Percentiles rank a stretch among this genome's conserved stretches.
phyloP scores from a whole-genome alignment of 2,329 filamentous ascomycete species.

The Pestalotiopsis sp. region DNA sequence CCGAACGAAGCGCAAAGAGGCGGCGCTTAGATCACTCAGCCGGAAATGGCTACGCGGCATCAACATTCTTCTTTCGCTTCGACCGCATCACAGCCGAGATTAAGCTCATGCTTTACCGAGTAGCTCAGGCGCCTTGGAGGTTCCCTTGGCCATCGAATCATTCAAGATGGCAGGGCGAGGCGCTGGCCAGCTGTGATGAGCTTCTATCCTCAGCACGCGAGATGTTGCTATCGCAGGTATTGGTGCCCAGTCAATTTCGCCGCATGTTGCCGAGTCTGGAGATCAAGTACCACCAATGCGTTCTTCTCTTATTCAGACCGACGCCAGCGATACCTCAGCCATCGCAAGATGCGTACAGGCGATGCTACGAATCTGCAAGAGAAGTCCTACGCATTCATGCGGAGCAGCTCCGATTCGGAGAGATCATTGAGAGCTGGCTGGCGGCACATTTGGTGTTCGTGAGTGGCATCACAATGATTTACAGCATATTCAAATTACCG shows the following conservation, averaged over 20 bases:
- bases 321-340: slow-evolving; percentile 10
- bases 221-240: background rate
- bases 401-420: slow-evolving; percentile 5
- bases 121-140: slow-evolving; percentile 9
- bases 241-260: background rate
- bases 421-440: slow-evolving; percentile 10
- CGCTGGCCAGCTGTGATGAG: slow-evolving; percentile 2
- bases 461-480: slow-evolving; percentile 12
- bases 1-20: background rate
- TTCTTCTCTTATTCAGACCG: slow-evolving; percentile 8
- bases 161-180: slow-evolving; percentile 8
- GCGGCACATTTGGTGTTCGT: slow-evolving; percentile 10
- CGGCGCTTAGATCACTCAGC: background rate
- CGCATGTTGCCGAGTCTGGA: slow-evolving; percentile 3
- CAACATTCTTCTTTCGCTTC: slow-evolving; percentile 10
- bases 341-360: background rate
- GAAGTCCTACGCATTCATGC: slow-evolving; percentile 4
- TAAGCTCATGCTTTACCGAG: slow-evolving; percentile 13
- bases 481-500: slow-evolving; percentile 2
- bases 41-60: background rate
- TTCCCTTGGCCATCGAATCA: slow-evolving; percentile 12
- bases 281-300: slow-evolving; percentile 12
- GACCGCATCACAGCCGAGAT: slow-evolving; percentile 13
- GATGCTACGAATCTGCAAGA: slow-evolving; percentile 6
- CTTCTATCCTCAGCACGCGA: slow-evolving; percentile 4